Percentiles rank a stretch among this genome's conserved stretches.
Evolutionary conservation across 2,329 filamentous ascomycete species (phyloP).

Genomic region (Cladosporium velox): DNA sequence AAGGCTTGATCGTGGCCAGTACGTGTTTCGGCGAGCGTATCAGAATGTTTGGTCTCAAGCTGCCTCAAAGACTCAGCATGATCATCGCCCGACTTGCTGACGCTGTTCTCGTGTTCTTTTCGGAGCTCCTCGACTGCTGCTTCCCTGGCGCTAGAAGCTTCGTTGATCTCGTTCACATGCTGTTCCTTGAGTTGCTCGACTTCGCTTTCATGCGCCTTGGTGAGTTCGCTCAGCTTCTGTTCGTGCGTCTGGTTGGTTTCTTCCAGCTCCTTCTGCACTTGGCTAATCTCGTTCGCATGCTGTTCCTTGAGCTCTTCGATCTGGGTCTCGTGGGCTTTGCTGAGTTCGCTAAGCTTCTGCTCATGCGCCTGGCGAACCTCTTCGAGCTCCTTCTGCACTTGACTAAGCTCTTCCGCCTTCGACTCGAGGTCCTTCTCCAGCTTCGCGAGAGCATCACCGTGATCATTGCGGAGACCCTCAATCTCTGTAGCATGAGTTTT

Average conservation of each 20-base stretch:
- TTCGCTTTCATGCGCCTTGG: slow-evolving; percentile 16
- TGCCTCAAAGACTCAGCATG: not conserved
- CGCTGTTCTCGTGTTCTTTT: not conserved
- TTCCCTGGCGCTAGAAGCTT: not conserved
- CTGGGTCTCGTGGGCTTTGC: slow-evolving; percentile 18
- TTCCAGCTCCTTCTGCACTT: slow-evolving; percentile 1
- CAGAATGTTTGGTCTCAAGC: not conserved
- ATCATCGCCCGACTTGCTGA: not conserved
- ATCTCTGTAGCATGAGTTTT: slow-evolving; percentile 19
- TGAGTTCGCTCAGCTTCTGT: not conserved
- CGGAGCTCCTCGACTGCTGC: slow-evolving; percentile 11
- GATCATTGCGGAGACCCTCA: slow-evolving; percentile 12
- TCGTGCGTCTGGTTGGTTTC: not conserved
- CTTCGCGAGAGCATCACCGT: slow-evolving; percentile 22
- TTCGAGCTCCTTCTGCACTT: slow-evolving; percentile 1
- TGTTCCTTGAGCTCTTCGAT: slow-evolving; percentile 16
- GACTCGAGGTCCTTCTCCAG: slow-evolving; percentile 21
- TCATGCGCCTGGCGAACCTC: not conserved
- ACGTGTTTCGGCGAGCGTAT: not conserved
- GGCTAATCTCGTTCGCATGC: slow-evolving; percentile 10
- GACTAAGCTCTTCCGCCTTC: not conserved
- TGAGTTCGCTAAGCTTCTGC: not conserved
- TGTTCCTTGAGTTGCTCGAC: slow-evolving; percentile 23
- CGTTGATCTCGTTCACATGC: slow-evolving; percentile 13
- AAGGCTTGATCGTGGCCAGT: slow-evolving; percentile 22